Evolutionary conservation across 2,329 filamentous ascomycete species (phyloP).

Genomic region (Penicillium sp.): DNA sequence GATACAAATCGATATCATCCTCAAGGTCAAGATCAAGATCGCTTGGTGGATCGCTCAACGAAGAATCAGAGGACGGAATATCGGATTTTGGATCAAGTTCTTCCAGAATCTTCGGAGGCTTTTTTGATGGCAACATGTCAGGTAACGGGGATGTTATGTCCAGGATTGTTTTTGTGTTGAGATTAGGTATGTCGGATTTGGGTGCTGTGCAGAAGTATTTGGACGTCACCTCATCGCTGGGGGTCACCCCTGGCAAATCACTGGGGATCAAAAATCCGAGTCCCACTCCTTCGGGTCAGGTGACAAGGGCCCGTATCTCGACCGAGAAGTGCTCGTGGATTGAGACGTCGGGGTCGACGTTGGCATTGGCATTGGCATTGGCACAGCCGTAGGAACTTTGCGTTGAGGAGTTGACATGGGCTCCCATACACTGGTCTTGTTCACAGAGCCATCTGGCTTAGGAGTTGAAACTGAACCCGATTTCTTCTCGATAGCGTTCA

Average conservation of each 20-base stretch:
- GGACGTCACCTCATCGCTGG: slow-evolving; percentile 44
- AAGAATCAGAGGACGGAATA: slow-evolving; percentile 37
- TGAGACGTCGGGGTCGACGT: not conserved
- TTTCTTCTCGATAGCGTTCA: not conserved
- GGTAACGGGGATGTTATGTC: not conserved
- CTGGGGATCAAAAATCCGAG: slow-evolving; percentile 41
- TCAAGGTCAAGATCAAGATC: slow-evolving; percentile 28
- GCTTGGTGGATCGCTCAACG: slow-evolving; percentile 38
- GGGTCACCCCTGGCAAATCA: slow-evolving; percentile 42
- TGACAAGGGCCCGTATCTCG: slow-evolving; percentile 9
- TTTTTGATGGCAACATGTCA: slow-evolving; percentile 13
- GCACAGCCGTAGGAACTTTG: not conserved
- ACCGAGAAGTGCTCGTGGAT: not conserved
- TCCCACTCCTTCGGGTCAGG: slow-evolving; percentile 22
- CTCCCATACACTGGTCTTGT: not conserved
- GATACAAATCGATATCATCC: not conserved
- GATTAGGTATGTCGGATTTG: not conserved
- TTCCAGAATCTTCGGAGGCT: slow-evolving; percentile 16
- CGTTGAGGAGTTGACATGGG: not conserved
- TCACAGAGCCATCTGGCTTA: not conserved
- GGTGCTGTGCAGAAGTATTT: slow-evolving; percentile 32
- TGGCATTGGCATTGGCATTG: not conserved
- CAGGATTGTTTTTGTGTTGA: not conserved
- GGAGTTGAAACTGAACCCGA: not conserved
- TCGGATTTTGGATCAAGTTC: slow-evolving; percentile 18